A percentile compares a stretch with the other conserved stretches of the same genome.
Conservation (phyloP, 2,329 filamentous ascomycete species). For the Alternaria rosae region DNA sequence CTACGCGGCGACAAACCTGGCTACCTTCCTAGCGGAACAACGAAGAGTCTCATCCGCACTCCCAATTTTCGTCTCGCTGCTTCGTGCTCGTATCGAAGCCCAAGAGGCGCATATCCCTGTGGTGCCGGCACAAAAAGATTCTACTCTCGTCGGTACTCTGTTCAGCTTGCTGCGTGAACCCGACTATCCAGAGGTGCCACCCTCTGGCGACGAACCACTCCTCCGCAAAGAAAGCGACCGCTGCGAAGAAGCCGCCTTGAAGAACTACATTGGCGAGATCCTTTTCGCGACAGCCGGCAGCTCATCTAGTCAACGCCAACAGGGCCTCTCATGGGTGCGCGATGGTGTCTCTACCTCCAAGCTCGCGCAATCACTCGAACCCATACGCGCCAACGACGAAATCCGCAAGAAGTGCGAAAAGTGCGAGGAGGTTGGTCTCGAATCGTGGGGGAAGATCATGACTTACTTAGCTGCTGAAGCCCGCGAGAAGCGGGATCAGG, state of each 20-base stretch:
- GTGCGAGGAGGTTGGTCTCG: slow-evolving; percentile 77
- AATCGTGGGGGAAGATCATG: slow-evolving; percentile 87
- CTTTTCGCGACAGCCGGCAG: slow-evolving; percentile 72
- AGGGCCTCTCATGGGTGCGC: slow-evolving; percentile 86
- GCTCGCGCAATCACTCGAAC: slow-evolving; percentile 63
- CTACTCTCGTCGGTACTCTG: slow-evolving; percentile 37
- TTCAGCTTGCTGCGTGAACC: slow-evolving; percentile 56
- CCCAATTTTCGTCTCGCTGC: slow-evolving; percentile 83
- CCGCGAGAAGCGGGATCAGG: slow-evolving; percentile 40
- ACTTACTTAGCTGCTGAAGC: slow-evolving; percentile 64
- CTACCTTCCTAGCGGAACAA: slow-evolving; percentile 75
- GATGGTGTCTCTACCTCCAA: slow-evolving; percentile 81
- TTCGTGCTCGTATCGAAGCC: slow-evolving; percentile 74
- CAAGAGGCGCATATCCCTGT: slow-evolving; percentile 51
- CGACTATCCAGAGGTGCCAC: slow-evolving; percentile 72
- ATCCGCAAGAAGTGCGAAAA: slow-evolving; percentile 72
- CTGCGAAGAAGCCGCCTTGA: slow-evolving; percentile 86
- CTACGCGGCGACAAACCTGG: slow-evolving; percentile 76
- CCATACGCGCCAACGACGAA: slow-evolving; percentile 43
- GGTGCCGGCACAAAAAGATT: slow-evolving; percentile 30
- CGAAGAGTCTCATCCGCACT: slow-evolving; percentile 74
- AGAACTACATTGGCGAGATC: slow-evolving; percentile 93
- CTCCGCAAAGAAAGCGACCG: slow-evolving; percentile 68
- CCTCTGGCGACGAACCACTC: slow-evolving; percentile 73
- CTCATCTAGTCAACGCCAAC: slow-evolving; percentile 52